phyloP scores from a whole-genome alignment of 2,329 filamentous ascomycete species.

The Karstenula rhodostoma region DNA sequence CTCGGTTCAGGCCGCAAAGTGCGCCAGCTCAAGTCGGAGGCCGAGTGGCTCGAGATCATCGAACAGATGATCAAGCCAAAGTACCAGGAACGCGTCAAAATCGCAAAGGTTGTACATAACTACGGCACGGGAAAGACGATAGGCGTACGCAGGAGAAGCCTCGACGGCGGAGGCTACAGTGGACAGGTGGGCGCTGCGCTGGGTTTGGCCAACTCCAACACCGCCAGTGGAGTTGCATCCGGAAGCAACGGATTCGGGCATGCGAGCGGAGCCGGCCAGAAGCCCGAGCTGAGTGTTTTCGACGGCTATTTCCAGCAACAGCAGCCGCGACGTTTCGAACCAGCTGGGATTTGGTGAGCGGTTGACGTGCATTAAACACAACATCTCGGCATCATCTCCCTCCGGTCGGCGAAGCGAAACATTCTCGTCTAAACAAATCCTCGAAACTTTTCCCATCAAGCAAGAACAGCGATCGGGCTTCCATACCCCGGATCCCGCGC shows the following conservation, averaged over 20 bases:
- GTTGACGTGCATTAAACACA: conserved; percentile 17
- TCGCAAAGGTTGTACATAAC: conserved; percentile 38
- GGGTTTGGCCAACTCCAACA: conserved; percentile 19
- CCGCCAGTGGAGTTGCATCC: conserved; percentile 13
- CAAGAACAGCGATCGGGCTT: neutral
- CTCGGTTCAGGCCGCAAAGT: conserved; percentile 39
- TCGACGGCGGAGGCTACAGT: conserved; percentile 45
- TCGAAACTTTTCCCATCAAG: conserved; percentile 4
- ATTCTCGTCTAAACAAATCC: neutral
- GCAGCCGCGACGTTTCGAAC: conserved; percentile 22
- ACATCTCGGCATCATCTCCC: conserved; percentile 12
- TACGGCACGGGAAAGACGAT: conserved; percentile 38
- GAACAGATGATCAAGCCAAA: conserved; percentile 46
- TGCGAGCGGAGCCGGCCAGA: conserved; percentile 15
- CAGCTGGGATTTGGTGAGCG: conserved; percentile 14
- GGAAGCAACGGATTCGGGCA: conserved; percentile 9
- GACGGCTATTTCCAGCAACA: conserved; percentile 49
- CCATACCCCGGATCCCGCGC: neutral
- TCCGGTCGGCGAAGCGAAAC: conserved; percentile 9
- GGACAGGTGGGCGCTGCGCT: conserved; percentile 37
- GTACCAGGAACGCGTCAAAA: conserved; percentile 47
- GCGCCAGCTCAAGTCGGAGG: conserved; percentile 44
- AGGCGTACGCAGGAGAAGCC: conserved; percentile 42
- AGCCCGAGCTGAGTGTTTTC: conserved; percentile 45
- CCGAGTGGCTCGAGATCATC: conserved; percentile 46